Evolutionary conservation across 2,329 filamentous ascomycete species (phyloP).

Genomic region (Fusarium sp.): DNA sequence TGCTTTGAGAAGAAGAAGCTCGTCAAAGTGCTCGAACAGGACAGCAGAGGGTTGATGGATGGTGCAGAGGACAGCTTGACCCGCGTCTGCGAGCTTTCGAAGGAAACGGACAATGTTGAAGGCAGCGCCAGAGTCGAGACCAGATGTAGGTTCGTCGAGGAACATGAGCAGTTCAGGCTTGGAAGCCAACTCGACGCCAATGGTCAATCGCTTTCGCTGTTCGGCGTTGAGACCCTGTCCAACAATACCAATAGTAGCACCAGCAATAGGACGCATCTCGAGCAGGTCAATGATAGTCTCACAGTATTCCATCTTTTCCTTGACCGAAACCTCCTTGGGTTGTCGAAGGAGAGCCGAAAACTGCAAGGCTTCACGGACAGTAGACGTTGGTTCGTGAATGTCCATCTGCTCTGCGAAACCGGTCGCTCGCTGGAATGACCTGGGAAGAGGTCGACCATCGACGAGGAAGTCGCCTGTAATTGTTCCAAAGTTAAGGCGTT

Average conservation of each 20-base stretch:
- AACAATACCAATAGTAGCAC: conserved; percentile 70
- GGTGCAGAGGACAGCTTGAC: conserved; percentile 70
- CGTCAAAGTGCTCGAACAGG: conserved; percentile 69
- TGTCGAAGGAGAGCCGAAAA: conserved; percentile 76
- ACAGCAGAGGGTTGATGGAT: conserved; percentile 71
- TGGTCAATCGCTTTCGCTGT: conserved; percentile 68
- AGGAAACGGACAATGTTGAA: conserved; percentile 73
- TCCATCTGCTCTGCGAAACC: conserved; percentile 77
- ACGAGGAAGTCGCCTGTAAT: conserved; percentile 84
- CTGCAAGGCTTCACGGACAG: conserved; percentile 73
- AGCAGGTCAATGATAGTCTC: conserved; percentile 77
- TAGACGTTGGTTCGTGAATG: conserved; percentile 74
- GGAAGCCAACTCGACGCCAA: conserved; percentile 67
- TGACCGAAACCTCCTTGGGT: conserved; percentile 63
- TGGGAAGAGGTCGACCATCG: conserved; percentile 77
- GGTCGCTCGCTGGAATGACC: conserved; percentile 83
- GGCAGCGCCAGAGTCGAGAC: conserved; percentile 68
- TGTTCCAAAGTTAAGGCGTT: conserved; percentile 81
- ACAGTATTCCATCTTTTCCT: conserved; percentile 76
- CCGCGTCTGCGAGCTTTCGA: conserved; percentile 69
- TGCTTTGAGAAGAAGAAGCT: conserved; percentile 64
- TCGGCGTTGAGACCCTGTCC: conserved; percentile 72
- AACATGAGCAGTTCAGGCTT: conserved; percentile 73
- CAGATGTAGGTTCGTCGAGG: conserved; percentile 72
- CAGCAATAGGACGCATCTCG: conserved; percentile 76